These are phyloP conservation scores for Nakaseomyces bracarensis DNA, from an alignment of 1,139 yeast species.

Conservation along the genomic window DNA sequence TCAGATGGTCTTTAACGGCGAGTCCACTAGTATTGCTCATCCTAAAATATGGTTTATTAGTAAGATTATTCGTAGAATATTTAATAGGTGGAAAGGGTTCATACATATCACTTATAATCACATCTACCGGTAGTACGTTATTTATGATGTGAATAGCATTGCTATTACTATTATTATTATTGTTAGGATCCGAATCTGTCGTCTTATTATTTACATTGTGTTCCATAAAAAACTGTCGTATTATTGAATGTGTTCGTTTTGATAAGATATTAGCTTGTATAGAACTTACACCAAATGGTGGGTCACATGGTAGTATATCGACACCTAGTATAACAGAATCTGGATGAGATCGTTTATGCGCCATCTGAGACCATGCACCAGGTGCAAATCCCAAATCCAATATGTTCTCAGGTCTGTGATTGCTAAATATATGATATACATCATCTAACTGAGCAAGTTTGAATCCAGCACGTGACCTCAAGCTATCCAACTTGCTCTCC, in stretches of 20 bases:
- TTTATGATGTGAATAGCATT: slow-evolving; percentile 12
- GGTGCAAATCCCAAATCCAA: slow-evolving; percentile 93
- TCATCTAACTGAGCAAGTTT: slow-evolving; percentile 67
- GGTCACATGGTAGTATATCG: slow-evolving; percentile 68
- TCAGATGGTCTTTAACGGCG: slow-evolving; percentile 51
- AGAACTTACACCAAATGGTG: slow-evolving; percentile 71
- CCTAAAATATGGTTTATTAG: slow-evolving; percentile 70
- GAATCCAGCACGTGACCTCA: slow-evolving; percentile 83
- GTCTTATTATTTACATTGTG: slow-evolving; percentile 29
- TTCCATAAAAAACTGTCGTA: slow-evolving; percentile 48
- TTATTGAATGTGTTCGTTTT: slow-evolving; percentile 51
- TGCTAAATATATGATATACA: slow-evolving; percentile 49
- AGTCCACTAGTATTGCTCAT: slow-evolving; percentile 67
- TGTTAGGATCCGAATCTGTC: not conserved
- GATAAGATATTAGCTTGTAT: slow-evolving; percentile 83
- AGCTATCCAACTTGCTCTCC: slow-evolving; percentile 56
- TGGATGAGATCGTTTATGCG: slow-evolving; percentile 48
- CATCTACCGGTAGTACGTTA: slow-evolving; percentile 42
- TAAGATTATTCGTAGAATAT: slow-evolving; percentile 64
- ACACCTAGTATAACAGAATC: slow-evolving; percentile 73
- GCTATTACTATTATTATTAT: slow-evolving; percentile 21
- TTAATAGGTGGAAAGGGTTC: slow-evolving; percentile 59
- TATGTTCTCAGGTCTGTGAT: slow-evolving; percentile 41
- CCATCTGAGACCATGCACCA: slow-evolving; percentile 90
- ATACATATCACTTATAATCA: slow-evolving; percentile 82